These are phyloP conservation scores for Zhuliangozyma blackwelliae DNA, from an alignment of 1,139 yeast genomes.

Conservation along the genomic window DNA sequence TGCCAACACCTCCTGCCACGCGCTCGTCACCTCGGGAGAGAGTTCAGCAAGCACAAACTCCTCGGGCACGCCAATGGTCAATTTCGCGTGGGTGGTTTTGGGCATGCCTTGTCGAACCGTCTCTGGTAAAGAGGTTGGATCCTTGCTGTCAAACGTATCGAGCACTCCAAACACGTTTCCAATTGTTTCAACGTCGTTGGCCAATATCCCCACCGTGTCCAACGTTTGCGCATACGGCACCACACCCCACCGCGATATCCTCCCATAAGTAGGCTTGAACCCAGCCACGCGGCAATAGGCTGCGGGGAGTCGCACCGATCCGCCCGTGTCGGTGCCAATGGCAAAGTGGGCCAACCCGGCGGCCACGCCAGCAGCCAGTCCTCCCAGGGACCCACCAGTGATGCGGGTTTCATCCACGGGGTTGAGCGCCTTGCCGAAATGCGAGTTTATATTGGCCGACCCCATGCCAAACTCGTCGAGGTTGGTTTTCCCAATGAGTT, in stretches of 20 bases:
- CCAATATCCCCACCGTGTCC: slow-evolving; percentile 87
- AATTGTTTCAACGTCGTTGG: slow-evolving; percentile 44
- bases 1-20: slow-evolving; percentile 45
- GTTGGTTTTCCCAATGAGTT: slow-evolving; percentile 78
- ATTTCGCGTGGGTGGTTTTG: slow-evolving; percentile 9
- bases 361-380: slow-evolving; percentile 90
- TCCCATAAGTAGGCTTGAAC: slow-evolving; percentile 89
- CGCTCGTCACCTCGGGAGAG: slow-evolving; percentile 38
- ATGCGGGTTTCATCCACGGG: slow-evolving; percentile 50
- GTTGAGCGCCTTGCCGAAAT: slow-evolving; percentile 64
- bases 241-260: slow-evolving; percentile 89
- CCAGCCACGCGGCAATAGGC: slow-evolving; percentile 81
- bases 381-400: slow-evolving; percentile 95
- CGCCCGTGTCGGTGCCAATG: slow-evolving; percentile 96
- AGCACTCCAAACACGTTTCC: slow-evolving; percentile 50
- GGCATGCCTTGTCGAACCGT: slow-evolving; percentile 27
- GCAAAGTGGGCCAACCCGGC: slow-evolving; percentile 59
- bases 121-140: slow-evolving; percentile 67
- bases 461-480: slow-evolving; percentile 99
- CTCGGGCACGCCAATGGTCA: slow-evolving; percentile 65
- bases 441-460: slow-evolving; percentile 54
- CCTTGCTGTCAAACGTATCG: slow-evolving; percentile 62
- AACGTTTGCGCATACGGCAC: slow-evolving; percentile 89
- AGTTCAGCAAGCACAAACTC: slow-evolving; percentile 62
- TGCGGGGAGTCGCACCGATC: slow-evolving; percentile 89